Conservation (phyloP, 1,284 basidiomycete genomes). For the Acaromyces ingoldii region DNA sequence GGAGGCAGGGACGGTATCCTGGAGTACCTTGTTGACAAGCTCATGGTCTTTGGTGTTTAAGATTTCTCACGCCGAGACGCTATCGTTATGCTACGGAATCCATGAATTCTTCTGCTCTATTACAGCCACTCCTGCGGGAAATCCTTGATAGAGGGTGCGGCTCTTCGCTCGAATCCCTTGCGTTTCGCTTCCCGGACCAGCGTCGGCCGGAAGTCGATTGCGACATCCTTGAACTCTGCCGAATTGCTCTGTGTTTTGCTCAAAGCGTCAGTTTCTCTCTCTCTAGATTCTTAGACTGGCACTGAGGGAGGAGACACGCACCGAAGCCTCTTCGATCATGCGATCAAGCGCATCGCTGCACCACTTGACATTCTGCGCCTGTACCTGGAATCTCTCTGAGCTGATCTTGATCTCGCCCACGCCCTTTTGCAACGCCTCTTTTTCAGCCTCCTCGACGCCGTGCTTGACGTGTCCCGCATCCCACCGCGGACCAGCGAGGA, state of each 20-base stretch:
- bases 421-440: not conserved
- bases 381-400: constrained; percentile 49
- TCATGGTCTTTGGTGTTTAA: constrained; percentile 29
- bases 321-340: constrained; percentile 49
- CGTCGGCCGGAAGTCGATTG: constrained; percentile 45
- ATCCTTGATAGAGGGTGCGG: constrained; percentile 36
- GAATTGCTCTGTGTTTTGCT: constrained; percentile 20
- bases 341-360: constrained; percentile 52
- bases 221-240: constrained; percentile 43
- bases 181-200: constrained; percentile 31
- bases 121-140: constrained; percentile 52
- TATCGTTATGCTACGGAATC: too few species aligned
- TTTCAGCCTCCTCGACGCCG: not conserved
- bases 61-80: too few species aligned
- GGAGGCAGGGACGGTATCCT: constrained; percentile 67
- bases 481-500: constrained; percentile 50
- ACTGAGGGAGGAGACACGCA: constrained; percentile 16
- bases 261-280: too few species aligned
- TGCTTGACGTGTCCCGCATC: constrained; percentile 5
- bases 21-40: constrained; percentile 58
- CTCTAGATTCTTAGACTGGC: not conserved
- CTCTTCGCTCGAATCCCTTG: constrained; percentile 22
- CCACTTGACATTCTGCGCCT: constrained; percentile 54
- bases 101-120: too few species aligned
- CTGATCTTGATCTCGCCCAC: constrained; percentile 44